These are phyloP conservation scores for Cryphonectria parasitica DNA, from an alignment of 2,329 filamentous ascomycete species.

Conservation along the genomic window DNA sequence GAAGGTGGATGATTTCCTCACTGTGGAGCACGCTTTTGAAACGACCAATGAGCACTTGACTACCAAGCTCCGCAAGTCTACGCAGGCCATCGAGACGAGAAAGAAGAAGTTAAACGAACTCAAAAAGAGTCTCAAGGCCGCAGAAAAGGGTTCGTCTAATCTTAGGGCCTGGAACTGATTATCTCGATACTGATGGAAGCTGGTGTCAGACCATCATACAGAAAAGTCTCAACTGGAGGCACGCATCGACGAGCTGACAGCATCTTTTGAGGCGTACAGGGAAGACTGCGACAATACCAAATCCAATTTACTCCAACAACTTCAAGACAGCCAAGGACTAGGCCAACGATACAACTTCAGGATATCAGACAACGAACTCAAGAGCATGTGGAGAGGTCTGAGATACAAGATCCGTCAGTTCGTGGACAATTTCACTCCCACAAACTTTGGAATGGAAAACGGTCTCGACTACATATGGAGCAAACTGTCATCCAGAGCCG, in stretches of 20 bases:
- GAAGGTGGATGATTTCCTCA: neutral
- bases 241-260: neutral
- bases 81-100: neutral
- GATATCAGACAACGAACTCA: slow-evolving; percentile 28
- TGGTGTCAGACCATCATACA: neutral
- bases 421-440: slow-evolving; percentile 8
- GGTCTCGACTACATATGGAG: neutral
- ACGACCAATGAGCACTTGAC: neutral
- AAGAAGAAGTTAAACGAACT: neutral
- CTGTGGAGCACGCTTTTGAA: neutral
- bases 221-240: neutral
- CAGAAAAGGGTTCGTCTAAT: neutral
- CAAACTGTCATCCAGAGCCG: neutral
- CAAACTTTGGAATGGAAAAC: neutral
- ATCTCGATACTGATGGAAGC: neutral
- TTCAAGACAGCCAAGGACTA: slow-evolving; percentile 10
- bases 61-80: neutral
- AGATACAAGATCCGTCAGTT: slow-evolving; percentile 29
- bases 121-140: neutral
- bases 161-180: neutral
- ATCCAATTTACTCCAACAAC: slow-evolving; percentile 6
- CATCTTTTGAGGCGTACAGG: neutral
- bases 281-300: neutral
- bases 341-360: slow-evolving; percentile 8
- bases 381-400: slow-evolving; percentile 17